A percentile compares a stretch with the other conserved stretches of the same genome.
Evolutionary conservation across 208 protist species (phyloP).

Genomic region (Leptomonas pyrrhocoris): DNA sequence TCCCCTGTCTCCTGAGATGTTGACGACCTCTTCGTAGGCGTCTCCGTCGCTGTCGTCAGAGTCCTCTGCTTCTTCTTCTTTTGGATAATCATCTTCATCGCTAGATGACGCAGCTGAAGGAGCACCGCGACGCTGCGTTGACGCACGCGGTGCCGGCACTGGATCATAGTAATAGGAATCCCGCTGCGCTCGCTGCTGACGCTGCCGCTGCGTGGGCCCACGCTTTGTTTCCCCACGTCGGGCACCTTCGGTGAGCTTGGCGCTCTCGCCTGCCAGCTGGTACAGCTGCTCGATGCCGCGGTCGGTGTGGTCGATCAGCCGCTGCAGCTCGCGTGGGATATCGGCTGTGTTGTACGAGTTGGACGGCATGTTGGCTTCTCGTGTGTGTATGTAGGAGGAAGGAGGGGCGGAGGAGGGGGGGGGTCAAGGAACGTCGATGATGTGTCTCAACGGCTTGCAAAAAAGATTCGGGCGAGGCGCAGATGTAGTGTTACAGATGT

Average conservation of each 20-base stretch:
- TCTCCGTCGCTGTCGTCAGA: background rate
- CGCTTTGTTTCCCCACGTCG: background rate
- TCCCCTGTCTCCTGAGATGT: background rate
- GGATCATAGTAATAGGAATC: constrained; percentile 15
- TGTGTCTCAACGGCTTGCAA: no score
- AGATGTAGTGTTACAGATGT: no score
- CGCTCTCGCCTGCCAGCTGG: constrained; percentile 27
- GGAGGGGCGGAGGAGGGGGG: no score
- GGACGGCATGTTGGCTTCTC: background rate
- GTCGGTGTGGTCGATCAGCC: constrained; percentile 73
- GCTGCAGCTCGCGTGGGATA: constrained; percentile 40
- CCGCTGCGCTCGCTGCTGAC: constrained; percentile 5
- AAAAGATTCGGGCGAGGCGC: no score
- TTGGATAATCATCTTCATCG: background rate
- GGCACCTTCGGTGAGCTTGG: background rate
- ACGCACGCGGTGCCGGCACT: background rate
- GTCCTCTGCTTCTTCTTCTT: background rate
- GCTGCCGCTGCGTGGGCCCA: background rate
- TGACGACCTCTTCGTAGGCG: background rate
- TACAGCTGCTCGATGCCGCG: constrained; percentile 75
- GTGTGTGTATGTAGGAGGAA: no score
- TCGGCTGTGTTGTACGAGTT: constrained; percentile 25
- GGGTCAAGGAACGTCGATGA: no score
- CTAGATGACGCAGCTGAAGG: no score
- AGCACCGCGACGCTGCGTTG: background rate